These are phyloP conservation scores for Rosellinia necatrix DNA, from an alignment of 2,329 filamentous ascomycete species.

Conservation along the genomic window DNA sequence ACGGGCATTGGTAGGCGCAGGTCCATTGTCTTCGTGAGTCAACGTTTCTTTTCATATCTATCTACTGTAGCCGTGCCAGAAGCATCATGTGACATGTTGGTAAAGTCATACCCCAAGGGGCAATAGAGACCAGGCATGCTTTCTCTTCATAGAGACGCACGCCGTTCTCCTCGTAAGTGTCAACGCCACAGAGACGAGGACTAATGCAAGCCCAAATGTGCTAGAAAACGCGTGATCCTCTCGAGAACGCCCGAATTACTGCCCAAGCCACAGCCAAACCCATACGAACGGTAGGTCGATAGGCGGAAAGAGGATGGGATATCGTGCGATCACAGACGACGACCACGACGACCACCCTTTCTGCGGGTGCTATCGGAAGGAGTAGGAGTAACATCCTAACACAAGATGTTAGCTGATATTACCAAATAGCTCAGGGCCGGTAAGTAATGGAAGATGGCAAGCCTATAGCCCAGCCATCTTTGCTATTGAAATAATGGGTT, in stretches of 20 bases:
- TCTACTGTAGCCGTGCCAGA: slow-evolving; percentile 41
- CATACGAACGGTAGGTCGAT: slow-evolving; percentile 38
- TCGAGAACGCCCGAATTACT: slow-evolving; percentile 38
- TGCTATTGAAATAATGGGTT: no score
- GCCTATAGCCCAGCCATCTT: no score
- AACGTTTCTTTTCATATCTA: slow-evolving; percentile 38
- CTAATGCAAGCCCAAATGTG: slow-evolving; percentile 52
- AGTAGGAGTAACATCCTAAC: slow-evolving; percentile 89
- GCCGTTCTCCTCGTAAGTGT: slow-evolving; percentile 77
- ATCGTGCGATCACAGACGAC: slow-evolving; percentile 82
- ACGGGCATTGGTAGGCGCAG: not conserved
- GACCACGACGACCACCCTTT: slow-evolving; percentile 99
- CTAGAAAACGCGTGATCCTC: slow-evolving; percentile 33
- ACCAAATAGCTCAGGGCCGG: not conserved
- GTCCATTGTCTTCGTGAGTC: slow-evolving; percentile 26
- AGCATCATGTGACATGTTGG: slow-evolving; percentile 42
- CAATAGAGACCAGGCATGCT: slow-evolving; percentile 42
- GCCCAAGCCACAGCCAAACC: slow-evolving; percentile 41
- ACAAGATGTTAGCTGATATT: not conserved
- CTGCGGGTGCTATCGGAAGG: slow-evolving; percentile 99
- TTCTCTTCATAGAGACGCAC: slow-evolving; percentile 46
- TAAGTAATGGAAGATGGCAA: not conserved
- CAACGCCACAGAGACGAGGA: slow-evolving; percentile 59
- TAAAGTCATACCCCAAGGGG: slow-evolving; percentile 34
- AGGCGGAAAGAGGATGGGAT: slow-evolving; percentile 24